Conservation (phyloP, 768 basidiomycete genomes). For the Russula dissimulans region DNA sequence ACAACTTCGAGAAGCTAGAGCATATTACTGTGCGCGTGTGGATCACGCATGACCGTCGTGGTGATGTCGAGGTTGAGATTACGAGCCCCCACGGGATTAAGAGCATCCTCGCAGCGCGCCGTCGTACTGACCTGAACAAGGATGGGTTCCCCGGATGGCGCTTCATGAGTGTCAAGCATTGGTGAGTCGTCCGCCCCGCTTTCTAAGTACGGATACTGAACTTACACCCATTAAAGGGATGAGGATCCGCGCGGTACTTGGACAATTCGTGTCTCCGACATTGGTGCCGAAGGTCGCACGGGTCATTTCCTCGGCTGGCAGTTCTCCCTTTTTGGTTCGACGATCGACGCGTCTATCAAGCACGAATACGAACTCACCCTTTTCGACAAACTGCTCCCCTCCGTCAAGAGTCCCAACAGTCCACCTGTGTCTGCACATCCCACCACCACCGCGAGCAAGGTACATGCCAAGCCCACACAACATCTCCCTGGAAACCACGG, state of each 20-base stretch:
- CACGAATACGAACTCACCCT: constrained; percentile 52
- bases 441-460: constrained; percentile 41
- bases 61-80: constrained; percentile 90
- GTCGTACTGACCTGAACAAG: constrained; percentile 51
- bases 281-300: constrained; percentile 45
- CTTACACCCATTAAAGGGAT: constrained; percentile 47
- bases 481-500: constrained; percentile 85
- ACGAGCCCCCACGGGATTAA: constrained; percentile 76
- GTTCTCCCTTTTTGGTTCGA: constrained; percentile 86
- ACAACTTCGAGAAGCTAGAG: constrained; percentile 84
- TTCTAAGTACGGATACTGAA: constrained; percentile 16
- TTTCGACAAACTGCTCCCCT: constrained; percentile 42
- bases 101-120: constrained; percentile 71
- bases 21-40: constrained; percentile 90
- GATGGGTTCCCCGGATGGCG: constrained; percentile 89
- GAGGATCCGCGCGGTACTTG: constrained; percentile 87
- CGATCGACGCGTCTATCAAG: constrained; percentile 61
- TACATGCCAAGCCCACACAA: constrained; percentile 75
- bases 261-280: constrained; percentile 83
- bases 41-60: constrained; percentile 79
- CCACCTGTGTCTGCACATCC: constrained; percentile 23
- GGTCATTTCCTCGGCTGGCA: constrained; percentile 83
- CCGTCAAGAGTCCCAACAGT: constrained; percentile 24
- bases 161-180: constrained; percentile 99
- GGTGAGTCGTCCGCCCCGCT: constrained; percentile 43